These are phyloP conservation scores for Mycena pura DNA, from an alignment of 768 basidiomycete genomes.

Conservation along the genomic window DNA sequence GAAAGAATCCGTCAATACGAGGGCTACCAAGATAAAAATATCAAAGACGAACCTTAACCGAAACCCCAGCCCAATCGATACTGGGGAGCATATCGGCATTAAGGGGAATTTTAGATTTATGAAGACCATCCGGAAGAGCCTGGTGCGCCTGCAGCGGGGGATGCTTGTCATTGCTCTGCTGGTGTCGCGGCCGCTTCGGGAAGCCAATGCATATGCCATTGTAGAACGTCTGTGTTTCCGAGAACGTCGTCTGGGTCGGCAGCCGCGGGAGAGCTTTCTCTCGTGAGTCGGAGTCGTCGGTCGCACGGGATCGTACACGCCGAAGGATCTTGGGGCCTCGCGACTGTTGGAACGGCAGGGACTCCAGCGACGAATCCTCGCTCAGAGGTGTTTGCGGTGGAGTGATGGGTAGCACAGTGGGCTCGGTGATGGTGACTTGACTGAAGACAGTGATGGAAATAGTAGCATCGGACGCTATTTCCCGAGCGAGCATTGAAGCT, in stretches of 20 bases:
- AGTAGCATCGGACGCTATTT: constrained; percentile 75
- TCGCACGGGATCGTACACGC: constrained; percentile 24
- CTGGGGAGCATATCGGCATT: constrained; percentile 66
- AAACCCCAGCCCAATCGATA: constrained; percentile 71
- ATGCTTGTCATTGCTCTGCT: constrained; percentile 47
- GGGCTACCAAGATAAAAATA: constrained; percentile 9
- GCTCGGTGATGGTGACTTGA: constrained; percentile 60
- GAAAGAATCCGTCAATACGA: constrained; percentile 17
- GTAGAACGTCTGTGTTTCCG: constrained; percentile 53
- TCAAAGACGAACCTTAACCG: constrained; percentile 64
- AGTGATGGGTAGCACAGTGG: constrained; percentile 46
- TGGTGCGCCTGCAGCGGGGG: constrained; percentile 53
- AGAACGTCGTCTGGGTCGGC: constrained; percentile 45
- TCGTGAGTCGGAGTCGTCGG: constrained; percentile 33
- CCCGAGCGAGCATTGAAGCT: constrained; percentile 59
- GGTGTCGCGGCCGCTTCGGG: constrained; percentile 67
- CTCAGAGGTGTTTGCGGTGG: constrained; percentile 59
- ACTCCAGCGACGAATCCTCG: constrained; percentile 44
- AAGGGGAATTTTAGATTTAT: constrained; percentile 63
- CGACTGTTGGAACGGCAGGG: constrained; percentile 4
- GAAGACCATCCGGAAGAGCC: constrained; percentile 70
- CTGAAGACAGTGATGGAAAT: constrained; percentile 72
- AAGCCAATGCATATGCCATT: constrained; percentile 70
- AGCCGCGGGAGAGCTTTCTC: constrained; percentile 53
- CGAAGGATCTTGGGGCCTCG: constrained; percentile 14